Percentiles rank a stretch among this genome's conserved stretches.
phyloP scores from a whole-genome alignment of 108 stramenopile genomes.

The Fragilaria radians region DNA sequence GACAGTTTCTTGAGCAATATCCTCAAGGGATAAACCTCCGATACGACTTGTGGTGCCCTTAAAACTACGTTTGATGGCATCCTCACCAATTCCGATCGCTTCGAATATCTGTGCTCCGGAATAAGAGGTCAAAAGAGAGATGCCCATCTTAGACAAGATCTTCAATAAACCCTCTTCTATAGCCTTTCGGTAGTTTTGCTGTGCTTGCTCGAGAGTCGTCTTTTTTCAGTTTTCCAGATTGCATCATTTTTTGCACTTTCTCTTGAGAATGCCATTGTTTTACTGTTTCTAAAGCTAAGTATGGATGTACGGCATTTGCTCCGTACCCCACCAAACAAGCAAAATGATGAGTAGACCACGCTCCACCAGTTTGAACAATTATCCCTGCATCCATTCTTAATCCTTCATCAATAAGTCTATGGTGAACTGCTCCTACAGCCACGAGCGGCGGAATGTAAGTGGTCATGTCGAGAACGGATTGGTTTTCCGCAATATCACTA shows the following conservation, averaged over 20 bases:
- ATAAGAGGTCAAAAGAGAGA: constrained; percentile 89
- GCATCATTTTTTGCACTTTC: constrained; percentile 82
- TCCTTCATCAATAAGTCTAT: constrained; percentile 88
- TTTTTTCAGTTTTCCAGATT: constrained; percentile 68
- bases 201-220: constrained; percentile 70
- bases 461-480: constrained; percentile 43
- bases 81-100: constrained; percentile 86
- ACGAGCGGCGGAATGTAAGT: constrained; percentile 91
- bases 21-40: constrained; percentile 66
- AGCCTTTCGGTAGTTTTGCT: constrained; percentile 87
- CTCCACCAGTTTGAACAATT: constrained; percentile 88
- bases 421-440: constrained; percentile 95
- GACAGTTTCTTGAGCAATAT: constrained; percentile 77
- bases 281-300: constrained; percentile 93
- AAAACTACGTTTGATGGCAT: constrained; percentile 86
- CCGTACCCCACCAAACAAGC: constrained; percentile 94
- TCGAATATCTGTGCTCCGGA: constrained; percentile 96
- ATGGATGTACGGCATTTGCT: constrained; percentile 93
- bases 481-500: constrained; percentile 72
- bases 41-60: constrained; percentile 93
- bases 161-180: constrained; percentile 90
- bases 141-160: constrained; percentile 95
- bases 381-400: constrained; percentile 89
- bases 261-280: constrained; percentile 75
- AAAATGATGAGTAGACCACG: constrained; percentile 92